These are phyloP conservation scores for Trichoderma breve DNA, from an alignment of 2,329 filamentous ascomycete genomes.

Conservation along the genomic window DNA sequence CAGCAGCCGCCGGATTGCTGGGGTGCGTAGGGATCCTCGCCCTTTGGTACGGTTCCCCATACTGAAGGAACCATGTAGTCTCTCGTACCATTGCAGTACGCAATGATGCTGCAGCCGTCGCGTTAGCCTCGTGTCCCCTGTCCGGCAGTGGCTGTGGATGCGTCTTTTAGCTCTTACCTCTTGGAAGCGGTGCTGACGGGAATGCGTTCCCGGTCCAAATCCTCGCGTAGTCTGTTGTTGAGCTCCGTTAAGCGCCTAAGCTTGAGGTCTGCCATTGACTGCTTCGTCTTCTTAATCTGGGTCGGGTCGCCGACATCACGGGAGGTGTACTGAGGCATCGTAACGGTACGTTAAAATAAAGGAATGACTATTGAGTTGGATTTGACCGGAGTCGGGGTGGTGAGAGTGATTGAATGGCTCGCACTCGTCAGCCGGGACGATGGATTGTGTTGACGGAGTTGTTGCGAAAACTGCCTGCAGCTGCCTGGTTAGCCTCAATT, in stretches of 20 bases:
- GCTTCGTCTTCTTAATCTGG: conserved; percentile 87
- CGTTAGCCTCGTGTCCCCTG: conserved; percentile 2
- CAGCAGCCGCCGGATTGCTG: conserved; percentile 93
- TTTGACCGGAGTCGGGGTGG: conserved; percentile 23
- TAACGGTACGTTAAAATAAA: conserved; percentile 29
- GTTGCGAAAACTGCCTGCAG: conserved; percentile 18
- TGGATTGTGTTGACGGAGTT: conserved; percentile 7
- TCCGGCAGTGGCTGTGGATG: neutral
- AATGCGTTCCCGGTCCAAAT: conserved; percentile 91
- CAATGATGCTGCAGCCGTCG: conserved; percentile 72
- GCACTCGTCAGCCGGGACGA: conserved; percentile 16
- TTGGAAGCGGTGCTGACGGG: conserved; percentile 91
- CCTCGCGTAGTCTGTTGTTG: conserved; percentile 92
- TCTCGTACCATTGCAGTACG: conserved; percentile 95
- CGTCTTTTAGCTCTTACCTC: conserved; percentile 56
- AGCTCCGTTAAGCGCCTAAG: conserved; percentile 93
- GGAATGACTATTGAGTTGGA: conserved; percentile 15
- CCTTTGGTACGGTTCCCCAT: conserved; percentile 91
- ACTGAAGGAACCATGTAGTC: conserved; percentile 99
- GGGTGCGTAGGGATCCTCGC: conserved; percentile 97
- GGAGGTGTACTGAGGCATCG: conserved; percentile 65
- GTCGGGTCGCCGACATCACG: conserved; percentile 66
- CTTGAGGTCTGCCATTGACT: conserved; percentile 98
- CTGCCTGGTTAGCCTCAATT: conserved; percentile 12
- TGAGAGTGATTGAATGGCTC: neutral